Base-by-base conservation (phyloP, 2,329 filamentous ascomycete species). In the Claviceps paspali region DNA sequence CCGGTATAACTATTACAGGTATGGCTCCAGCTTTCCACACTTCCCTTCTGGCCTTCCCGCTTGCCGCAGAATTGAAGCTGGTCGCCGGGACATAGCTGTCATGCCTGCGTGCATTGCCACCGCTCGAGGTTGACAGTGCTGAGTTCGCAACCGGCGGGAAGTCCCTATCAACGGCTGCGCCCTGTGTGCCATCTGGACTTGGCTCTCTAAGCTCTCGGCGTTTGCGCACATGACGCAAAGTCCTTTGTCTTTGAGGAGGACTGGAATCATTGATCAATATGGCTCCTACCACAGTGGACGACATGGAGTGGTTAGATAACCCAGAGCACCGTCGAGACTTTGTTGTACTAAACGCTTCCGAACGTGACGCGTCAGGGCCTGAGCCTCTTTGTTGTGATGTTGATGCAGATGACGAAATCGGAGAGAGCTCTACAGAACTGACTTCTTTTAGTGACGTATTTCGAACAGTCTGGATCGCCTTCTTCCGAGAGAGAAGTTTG, bases 1-100 rank as follows among this genome's bases (percentile, higher is more conserved):
- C 67, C 6, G 75, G 75, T 35, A 79, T 67, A 15, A 79, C 62
- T 6, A 77, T 64, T 6, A 79, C 74, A 2, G 75, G 75, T 8
- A 79, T 73, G 2, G 62, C 72, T 6, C 74, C 75, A 37, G 55
- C 68, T 44, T 68, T 76, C 60, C 68, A 65, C 3, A 79, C 57
- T 23, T 76, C 70, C 12, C 67, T 65, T n/a, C 75, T 61, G 4
- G 70, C 70, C 46, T 63, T 72, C 6, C 60, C 59, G 44, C 68
- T 76, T 1, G 66, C 63, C 3, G 67, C 56, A 5, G 70, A 72
- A 42, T 60, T 69, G 18, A 52, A 45, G 0, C 70, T 70, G 3
- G 55, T 54, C 27, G 54, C 67, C 2, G 72, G 76, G 21, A 55
- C 54, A 37, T 65, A 53, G 39, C 68, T 75, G 4, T 69, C 64